phyloP scores from a whole-genome alignment of 768 basidiomycete species.

The Exidia glandulosa region DNA sequence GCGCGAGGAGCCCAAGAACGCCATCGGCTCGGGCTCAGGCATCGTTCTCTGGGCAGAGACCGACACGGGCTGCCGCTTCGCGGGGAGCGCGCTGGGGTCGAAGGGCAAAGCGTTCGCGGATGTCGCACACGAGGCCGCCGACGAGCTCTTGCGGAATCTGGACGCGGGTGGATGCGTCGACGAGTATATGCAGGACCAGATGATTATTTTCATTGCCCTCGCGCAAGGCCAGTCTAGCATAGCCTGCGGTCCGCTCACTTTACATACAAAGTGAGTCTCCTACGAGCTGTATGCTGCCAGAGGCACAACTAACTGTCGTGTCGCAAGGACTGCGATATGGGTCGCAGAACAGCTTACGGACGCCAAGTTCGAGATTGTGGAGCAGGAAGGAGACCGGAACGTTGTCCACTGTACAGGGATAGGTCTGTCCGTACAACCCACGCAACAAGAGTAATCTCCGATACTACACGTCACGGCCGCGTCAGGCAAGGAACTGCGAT shows the following conservation, averaged over 20 bases:
- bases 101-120: constrained; percentile 33
- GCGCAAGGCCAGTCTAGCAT: constrained; percentile 54
- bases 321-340: constrained; percentile 53
- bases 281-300: not conserved
- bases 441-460: too few relatives aligned
- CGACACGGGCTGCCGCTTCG: constrained; percentile 52
- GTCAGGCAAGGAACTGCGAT: too few relatives aligned
- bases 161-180: constrained; percentile 64
- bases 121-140: constrained; percentile 59
- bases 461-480: too few relatives aligned
- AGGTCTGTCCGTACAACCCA: too few relatives aligned
- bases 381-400: constrained; percentile 31
- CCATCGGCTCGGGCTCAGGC: constrained; percentile 55
- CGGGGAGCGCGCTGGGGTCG: constrained; percentile 54
- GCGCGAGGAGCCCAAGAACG: constrained; percentile 14
- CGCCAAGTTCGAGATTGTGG: constrained; percentile 44
- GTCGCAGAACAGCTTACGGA: constrained; percentile 57
- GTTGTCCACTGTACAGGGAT: constrained; percentile 55
- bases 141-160: constrained; percentile 45
- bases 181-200: constrained; percentile 61
- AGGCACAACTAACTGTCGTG: not conserved
- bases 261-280: constrained; percentile 51
- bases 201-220: constrained; percentile 66
- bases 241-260: constrained; percentile 41
- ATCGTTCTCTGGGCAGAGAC: constrained; percentile 70